These are phyloP conservation scores for Juglanconis juglandina DNA, from an alignment of 2,329 filamentous ascomycete species.

Conservation along the genomic window DNA sequence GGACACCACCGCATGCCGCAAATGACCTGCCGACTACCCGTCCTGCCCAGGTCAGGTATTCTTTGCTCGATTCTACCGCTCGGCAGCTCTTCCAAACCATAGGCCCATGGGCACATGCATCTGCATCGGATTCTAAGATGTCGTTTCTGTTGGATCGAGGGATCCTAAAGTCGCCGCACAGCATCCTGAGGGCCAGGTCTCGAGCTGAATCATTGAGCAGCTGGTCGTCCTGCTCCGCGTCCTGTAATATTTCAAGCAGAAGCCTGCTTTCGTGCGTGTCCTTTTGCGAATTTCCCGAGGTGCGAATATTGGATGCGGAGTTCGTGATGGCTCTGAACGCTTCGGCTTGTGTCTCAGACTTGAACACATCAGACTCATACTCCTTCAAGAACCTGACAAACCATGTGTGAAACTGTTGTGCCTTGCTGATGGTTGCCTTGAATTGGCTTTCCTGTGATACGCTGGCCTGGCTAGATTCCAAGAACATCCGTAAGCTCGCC, in stretches of 20 bases:
- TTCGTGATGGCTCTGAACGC: constrained; percentile 66
- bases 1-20: constrained; percentile 68
- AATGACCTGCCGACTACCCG: constrained; percentile 81
- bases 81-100: constrained; percentile 75
- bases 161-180: constrained; percentile 71
- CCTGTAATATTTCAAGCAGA: constrained; percentile 74
- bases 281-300: constrained; percentile 65
- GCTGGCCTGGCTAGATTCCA: constrained; percentile 70
- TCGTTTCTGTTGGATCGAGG: constrained; percentile 59
- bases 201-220: constrained; percentile 70
- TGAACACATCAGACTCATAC: constrained; percentile 56
- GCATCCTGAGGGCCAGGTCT: constrained; percentile 64
- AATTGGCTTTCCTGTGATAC: constrained; percentile 85
- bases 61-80: constrained; percentile 57
- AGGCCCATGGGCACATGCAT: constrained; percentile 59
- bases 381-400: constrained; percentile 64
- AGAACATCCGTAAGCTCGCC: constrained; percentile 72
- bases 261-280: constrained; percentile 75
- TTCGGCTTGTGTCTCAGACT: constrained; percentile 43
- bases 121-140: constrained; percentile 64
- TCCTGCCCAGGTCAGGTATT: constrained; percentile 82
- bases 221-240: constrained; percentile 58
- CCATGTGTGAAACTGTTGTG: constrained; percentile 75
- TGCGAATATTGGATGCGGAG: constrained; percentile 64
- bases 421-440: constrained; percentile 70